Conservation (phyloP, 441 rosid species). For the Biscutella auriculata region DNA sequence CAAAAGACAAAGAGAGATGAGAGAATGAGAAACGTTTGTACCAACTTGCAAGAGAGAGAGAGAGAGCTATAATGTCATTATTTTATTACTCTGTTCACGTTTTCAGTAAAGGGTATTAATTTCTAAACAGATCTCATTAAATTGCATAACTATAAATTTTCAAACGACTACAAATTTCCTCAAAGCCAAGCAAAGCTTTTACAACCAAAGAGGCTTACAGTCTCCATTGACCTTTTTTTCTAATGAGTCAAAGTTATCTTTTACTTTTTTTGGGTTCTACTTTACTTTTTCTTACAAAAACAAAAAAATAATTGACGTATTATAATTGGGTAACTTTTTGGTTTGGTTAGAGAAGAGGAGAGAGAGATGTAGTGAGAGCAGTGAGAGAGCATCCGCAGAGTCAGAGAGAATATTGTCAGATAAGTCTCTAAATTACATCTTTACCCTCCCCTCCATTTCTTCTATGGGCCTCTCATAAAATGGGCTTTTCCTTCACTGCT, state of each 20-base stretch:
- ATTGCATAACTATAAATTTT: slow-evolving; percentile 11
- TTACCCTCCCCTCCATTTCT: not conserved
- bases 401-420: slow-evolving; percentile 62
- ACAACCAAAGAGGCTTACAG: not conserved
- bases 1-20: slow-evolving; percentile 3
- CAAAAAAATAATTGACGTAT: not conserved
- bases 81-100: slow-evolving; percentile 13
- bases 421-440: slow-evolving; percentile 5
- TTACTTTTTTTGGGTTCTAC: not conserved
- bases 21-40: not conserved
- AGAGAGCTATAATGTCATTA: not conserved
- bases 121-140: slow-evolving; percentile 20
- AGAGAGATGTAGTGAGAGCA: slow-evolving; percentile 2
- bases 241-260: not conserved
- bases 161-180: not conserved
- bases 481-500: not conserved
- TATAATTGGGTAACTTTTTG: not conserved
- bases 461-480: not conserved
- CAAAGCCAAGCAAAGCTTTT: slow-evolving; percentile 1
- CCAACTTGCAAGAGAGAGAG: slow-evolving; percentile 11
- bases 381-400: slow-evolving; percentile 11
- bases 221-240: slow-evolving; percentile 5
- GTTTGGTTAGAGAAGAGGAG: not conserved
- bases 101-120: not conserved
- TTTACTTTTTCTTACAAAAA: not conserved